Conservation (phyloP, 1,284 basidiomycete genomes). For the Sanghuangporus weigelae region DNA sequence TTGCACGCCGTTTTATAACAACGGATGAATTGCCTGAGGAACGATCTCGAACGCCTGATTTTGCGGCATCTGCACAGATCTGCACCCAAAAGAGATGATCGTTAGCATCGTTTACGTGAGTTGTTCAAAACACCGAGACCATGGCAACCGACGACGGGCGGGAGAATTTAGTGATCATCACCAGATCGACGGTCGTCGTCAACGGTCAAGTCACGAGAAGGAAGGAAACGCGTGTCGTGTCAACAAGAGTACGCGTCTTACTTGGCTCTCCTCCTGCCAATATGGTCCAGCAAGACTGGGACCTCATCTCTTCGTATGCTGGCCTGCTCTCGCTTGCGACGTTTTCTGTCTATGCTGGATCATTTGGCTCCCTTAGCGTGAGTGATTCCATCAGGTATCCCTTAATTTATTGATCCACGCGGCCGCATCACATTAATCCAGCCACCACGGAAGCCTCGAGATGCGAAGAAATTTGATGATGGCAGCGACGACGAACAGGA, state of each 20-base stretch:
- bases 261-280: neutral
- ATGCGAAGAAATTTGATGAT: constrained; percentile 22
- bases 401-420: neutral
- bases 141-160: neutral
- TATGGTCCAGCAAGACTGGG: constrained; percentile 38
- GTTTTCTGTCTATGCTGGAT: constrained; percentile 59
- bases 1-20: neutral
- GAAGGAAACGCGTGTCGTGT: neutral
- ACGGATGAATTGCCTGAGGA: neutral
- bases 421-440: constrained; percentile 2
- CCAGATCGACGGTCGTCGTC: neutral
- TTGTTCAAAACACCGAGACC: neutral
- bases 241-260: neutral
- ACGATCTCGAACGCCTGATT: neutral
- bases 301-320: constrained; percentile 58
- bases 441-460: constrained; percentile 25
- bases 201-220: neutral
- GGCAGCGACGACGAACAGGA: constrained; percentile 40
- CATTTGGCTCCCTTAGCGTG: constrained; percentile 63
- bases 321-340: constrained; percentile 61
- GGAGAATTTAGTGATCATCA: neutral
- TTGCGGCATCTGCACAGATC: neutral
- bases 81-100: neutral
- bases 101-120: neutral
- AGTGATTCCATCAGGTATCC: constrained; percentile 24